phyloP scores from a whole-genome alignment of 495 filamentous ascomycete genomes.

The Talaromyces borbonicus region DNA sequence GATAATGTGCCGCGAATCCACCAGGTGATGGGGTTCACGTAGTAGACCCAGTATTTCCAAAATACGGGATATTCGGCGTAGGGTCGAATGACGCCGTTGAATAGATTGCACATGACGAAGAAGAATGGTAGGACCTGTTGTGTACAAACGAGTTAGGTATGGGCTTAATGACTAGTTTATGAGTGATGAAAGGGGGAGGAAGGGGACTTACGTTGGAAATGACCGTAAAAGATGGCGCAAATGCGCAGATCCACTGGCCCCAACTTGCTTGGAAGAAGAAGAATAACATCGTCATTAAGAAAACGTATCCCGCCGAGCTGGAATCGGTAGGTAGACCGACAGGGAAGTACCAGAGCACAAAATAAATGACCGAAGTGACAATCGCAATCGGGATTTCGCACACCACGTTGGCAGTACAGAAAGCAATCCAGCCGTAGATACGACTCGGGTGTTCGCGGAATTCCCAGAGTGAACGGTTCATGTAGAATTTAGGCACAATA shows the following conservation, averaged over 20 bases:
- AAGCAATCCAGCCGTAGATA: conserved; percentile 79
- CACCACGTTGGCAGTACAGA: conserved; percentile 64
- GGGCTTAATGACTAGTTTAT: not conserved
- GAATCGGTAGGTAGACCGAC: conserved; percentile 58
- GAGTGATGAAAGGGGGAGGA: conserved; percentile 52
- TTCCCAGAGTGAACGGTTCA: conserved; percentile 66
- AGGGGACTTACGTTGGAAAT: conserved; percentile 52
- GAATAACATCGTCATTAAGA: conserved; percentile 74
- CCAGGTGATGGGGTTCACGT: conserved; percentile 58
- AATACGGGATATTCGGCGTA: conserved; percentile 54
- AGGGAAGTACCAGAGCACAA: conserved; percentile 69
- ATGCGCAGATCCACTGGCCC: conserved; percentile 80
- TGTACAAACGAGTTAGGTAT: not conserved
- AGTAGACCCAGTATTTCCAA: conserved; percentile 77
- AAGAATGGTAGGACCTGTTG: conserved; percentile 56
- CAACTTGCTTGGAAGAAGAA: conserved; percentile 68
- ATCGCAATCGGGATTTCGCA: conserved; percentile 68
- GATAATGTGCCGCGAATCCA: conserved; percentile 68
- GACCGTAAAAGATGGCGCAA: conserved; percentile 71
- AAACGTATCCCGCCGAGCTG: conserved; percentile 65
- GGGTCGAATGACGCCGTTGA: conserved; percentile 64
- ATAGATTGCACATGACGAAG: conserved; percentile 65
- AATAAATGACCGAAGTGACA: conserved; percentile 58
- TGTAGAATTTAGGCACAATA: conserved; percentile 78
- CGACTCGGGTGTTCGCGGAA: conserved; percentile 63